These are phyloP conservation scores for Shiraia bambusicola DNA, from an alignment of 2,329 filamentous ascomycete genomes.

Conservation along the genomic window DNA sequence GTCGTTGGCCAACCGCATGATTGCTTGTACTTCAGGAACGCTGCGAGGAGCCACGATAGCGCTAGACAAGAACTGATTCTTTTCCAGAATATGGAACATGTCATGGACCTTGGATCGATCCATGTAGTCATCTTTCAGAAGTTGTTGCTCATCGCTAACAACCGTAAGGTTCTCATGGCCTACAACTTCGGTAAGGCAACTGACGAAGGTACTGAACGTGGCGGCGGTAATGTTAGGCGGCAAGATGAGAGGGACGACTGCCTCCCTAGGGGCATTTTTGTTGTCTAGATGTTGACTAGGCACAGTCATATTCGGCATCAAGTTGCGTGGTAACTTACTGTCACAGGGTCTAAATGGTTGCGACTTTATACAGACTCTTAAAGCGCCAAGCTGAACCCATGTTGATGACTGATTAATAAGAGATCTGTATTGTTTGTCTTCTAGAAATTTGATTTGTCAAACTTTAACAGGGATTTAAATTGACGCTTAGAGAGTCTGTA, in stretches of 20 bases:
- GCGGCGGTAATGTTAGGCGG: conserved; percentile 6
- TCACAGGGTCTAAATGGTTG: too few species aligned
- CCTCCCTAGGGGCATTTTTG: too few species aligned
- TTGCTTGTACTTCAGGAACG: conserved; percentile 24
- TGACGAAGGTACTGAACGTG: conserved; percentile 3
- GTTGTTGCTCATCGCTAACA: conserved; percentile 8
- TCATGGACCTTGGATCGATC: conserved; percentile 42
- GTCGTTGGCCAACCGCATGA: conserved; percentile 34
- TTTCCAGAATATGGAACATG: conserved; percentile 45
- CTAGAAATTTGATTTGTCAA: too few species aligned
- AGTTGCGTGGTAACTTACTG: too few species aligned
- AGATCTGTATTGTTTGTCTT: too few species aligned
- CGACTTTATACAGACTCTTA: too few species aligned
- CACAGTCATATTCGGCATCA: too few species aligned
- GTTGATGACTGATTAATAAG: too few species aligned
- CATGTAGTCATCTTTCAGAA: conserved; percentile 24
- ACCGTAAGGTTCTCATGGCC: conserved; percentile 10
- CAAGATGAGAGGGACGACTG: conserved; percentile 4
- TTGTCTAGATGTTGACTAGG: too few species aligned
- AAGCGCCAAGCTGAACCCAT: too few species aligned
- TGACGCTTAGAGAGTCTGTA: too few species aligned
- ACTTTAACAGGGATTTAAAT: too few species aligned
- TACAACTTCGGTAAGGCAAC: conserved; percentile 1
- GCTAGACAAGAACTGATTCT: conserved; percentile 47
- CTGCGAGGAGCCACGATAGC: conserved; percentile 49